Conservation (phyloP, 164 flowering plant species). For the Kalanchoe fedtschenkoi region DNA sequence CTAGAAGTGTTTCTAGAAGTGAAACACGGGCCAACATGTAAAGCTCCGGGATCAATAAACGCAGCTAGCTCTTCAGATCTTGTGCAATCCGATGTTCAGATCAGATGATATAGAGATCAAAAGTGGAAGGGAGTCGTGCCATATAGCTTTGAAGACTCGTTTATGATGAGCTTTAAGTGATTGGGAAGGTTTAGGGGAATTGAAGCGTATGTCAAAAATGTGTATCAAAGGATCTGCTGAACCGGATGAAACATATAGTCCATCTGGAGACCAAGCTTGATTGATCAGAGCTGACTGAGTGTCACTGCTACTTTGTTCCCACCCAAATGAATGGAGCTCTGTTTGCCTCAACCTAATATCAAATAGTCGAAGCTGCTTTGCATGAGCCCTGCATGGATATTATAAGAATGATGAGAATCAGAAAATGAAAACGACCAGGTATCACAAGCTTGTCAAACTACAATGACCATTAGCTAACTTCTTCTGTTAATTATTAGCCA, state of each 20-base stretch:
- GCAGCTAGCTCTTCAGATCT: conserved; percentile 8
- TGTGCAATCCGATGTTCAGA: conserved; percentile 77
- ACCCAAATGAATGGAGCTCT: conserved; percentile 81
- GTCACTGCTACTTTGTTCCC: conserved; percentile 92
- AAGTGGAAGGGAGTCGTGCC: conserved; percentile 76
- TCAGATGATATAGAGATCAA: conserved; percentile 88
- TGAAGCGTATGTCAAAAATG: conserved; percentile 78
- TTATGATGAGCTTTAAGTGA: conserved; percentile 86
- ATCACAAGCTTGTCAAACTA: neutral
- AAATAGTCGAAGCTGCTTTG: conserved; percentile 67
- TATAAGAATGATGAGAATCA: conserved; percentile 1
- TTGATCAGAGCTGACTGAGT: conserved; percentile 91
- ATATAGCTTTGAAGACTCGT: conserved; percentile 82
- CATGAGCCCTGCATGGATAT: conserved; percentile 41
- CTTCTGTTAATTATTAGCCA: neutral
- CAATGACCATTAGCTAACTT: neutral
- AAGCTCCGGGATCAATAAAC: neutral
- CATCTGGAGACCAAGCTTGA: conserved; percentile 96
- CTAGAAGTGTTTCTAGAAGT: too few species aligned
- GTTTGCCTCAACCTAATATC: conserved; percentile 66
- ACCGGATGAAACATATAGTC: conserved; percentile 75
- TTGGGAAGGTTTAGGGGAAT: conserved; percentile 58
- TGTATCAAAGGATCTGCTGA: conserved; percentile 87
- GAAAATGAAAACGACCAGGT: neutral
- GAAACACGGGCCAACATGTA: neutral